Evolutionary conservation across 805 yeast genomes (phyloP).

Genomic region (Wickerhamomyces subpelliculosus): DNA sequence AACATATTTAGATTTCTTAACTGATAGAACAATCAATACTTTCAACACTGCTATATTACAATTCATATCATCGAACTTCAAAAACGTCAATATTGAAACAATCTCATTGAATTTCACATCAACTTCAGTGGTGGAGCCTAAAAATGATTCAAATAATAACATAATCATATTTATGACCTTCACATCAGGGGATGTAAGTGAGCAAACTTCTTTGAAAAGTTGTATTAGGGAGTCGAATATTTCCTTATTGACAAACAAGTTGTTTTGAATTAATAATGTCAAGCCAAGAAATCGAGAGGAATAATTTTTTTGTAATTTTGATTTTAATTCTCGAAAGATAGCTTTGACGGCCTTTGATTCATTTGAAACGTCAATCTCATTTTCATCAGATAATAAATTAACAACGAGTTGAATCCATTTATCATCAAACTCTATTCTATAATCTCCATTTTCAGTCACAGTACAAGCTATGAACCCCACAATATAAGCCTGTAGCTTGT

Average conservation of each 20-base stretch:
- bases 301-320: constrained; percentile 4
- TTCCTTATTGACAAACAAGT: background rate
- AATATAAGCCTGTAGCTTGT: constrained; percentile 4
- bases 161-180: constrained; percentile 9
- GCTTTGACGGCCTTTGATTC: constrained; percentile 3
- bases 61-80: background rate
- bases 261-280: constrained; percentile 11
- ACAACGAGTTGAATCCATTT: constrained; percentile 1
- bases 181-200: background rate
- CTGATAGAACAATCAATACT: constrained; percentile 11
- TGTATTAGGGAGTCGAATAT: background rate
- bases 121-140: background rate
- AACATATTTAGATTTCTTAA: constrained; percentile 5
- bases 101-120: background rate
- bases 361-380: background rate
- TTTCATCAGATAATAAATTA: background rate
- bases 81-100: too few species aligned
- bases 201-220: background rate
- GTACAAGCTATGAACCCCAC: constrained; percentile 13
- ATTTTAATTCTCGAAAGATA: constrained; percentile 7
- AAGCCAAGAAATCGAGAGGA: constrained; percentile 8
- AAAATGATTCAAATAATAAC: constrained; percentile 8
- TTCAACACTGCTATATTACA: constrained; percentile 8
- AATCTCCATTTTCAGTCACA: constrained; percentile 3
- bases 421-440: background rate